Conservation (phyloP, 495 filamentous ascomycete species). For the Neurospora sp. region DNA sequence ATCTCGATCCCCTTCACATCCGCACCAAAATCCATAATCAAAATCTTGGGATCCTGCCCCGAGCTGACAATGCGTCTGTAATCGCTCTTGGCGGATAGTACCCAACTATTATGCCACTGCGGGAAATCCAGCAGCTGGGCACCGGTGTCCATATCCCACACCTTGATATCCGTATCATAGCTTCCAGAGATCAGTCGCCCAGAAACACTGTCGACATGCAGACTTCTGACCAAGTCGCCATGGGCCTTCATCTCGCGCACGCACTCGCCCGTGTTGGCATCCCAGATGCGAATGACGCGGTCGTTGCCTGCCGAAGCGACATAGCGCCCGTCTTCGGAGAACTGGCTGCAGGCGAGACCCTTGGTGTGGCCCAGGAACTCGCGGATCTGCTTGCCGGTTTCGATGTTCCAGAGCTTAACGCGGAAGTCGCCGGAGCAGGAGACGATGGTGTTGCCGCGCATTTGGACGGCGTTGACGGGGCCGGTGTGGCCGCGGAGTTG, state of each 20-base stretch:
- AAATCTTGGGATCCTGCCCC: conserved; percentile 79
- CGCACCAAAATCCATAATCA: conserved; percentile 85
- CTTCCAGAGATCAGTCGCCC: conserved; percentile 79
- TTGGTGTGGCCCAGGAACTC: conserved; percentile 81
- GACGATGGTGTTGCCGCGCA: conserved; percentile 83
- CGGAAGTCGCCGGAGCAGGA: conserved; percentile 87
- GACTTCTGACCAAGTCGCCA: conserved; percentile 45
- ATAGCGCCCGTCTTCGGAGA: conserved; percentile 78
- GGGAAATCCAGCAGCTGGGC: conserved; percentile 64
- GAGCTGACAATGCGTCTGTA: conserved; percentile 89
- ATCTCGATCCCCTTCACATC: conserved; percentile 42
- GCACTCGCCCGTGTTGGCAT: conserved; percentile 79
- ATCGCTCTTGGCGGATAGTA: conserved; percentile 87
- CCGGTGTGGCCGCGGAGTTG: conserved; percentile 75
- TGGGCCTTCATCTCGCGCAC: conserved; percentile 70
- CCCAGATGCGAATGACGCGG: conserved; percentile 85
- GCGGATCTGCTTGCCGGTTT: conserved; percentile 71
- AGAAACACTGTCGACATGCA: conserved; percentile 78
- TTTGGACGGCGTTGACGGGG: conserved; percentile 90
- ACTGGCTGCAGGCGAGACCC: conserved; percentile 90
- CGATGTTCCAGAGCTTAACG: conserved; percentile 90
- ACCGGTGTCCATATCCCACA: conserved; percentile 73
- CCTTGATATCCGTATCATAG: conserved; percentile 89
- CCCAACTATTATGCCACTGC: conserved; percentile 92
- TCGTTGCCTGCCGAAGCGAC: conserved; percentile 93